Evolutionary conservation across 2,329 filamentous ascomycete species (phyloP), one percentile per base, ranked within the genome.

Genomic region (Ascochyta pisi): DNA sequence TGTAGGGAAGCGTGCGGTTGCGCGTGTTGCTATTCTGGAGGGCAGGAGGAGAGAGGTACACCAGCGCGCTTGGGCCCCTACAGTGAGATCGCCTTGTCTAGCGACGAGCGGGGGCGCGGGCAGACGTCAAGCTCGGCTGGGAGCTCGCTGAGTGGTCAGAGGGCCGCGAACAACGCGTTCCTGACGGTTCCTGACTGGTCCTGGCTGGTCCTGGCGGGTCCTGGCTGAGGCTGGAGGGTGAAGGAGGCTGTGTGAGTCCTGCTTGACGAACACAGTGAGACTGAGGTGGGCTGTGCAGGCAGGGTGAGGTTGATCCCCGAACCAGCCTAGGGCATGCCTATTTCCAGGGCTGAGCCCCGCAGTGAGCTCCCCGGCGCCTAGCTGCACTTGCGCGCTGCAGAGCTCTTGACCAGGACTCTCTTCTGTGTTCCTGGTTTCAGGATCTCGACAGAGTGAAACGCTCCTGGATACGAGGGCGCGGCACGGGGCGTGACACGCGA

Each of bases 141-240:
- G 43, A 43, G 54, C 60, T 44, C 57, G 55, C 57, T 63, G 67
- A 71, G 50, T 71, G 68, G 69, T 56, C 56, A 49, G 47, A 57
- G 35, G 50, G 50, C 40, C 57, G 45, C 55, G 48, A 61, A 58
- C 54, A 60, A 68, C 61, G 54, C 60, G 55, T 61, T 50, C 58
- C 56, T 59, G 60, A 62, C 57, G 42, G 48, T 61, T 56, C 54
- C 50, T 45, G 60, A 33, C 58, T 67, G 66, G 62, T 63, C 65
- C 67, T 70, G 68, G 61, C 65, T 64, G 62, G 66, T 58, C 27
- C 27, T 29, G 27, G 27, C 27, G 27, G 8, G 27, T 29, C 27
- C 50, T 46, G 60, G 38, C 58, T 67, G 64, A 62, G 65, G 66
- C 67, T 70, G 67, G 61, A 66, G 66, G 62, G 66, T 58, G 59